Evolutionary conservation across 768 basidiomycete genomes (phyloP), one percentile per base, ranked within the genome.

Genomic region (Serendipita sp.): DNA sequence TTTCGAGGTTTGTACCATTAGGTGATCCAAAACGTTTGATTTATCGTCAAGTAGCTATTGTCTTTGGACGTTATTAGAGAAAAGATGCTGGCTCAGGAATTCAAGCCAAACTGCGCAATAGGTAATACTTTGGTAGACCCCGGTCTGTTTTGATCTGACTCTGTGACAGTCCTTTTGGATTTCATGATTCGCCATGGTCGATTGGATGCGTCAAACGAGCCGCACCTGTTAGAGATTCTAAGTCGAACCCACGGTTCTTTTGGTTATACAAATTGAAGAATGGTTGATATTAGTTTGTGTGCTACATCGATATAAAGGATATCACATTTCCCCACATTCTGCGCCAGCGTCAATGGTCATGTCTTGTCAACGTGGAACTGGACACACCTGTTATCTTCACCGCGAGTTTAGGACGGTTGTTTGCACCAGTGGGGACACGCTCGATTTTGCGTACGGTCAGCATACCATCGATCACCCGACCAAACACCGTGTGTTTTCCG

Each of bases 401-500:
- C 2, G 81, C 81, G 30, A 96, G 74, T 72, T 96, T 96, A 0
- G 93, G 92, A 63, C 91, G 76, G 71, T 91, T 94, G 73, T 93
- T 95, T 2, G 84, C 81, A 1, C 91, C 91, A 0, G 92, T 97
- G 7, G 93, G 83, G 0, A 97, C 91, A 68, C 93, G 91, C 76
- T 99, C 96, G 65, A 99, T 90, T 74, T 80, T 79, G 32, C 78
- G 68, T 4, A 79, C 72, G 3, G 75, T 76, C 60, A 80, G 73
- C 72, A 80, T 73, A 18, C 75, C 75, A 35, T 78, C 76, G 45
- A 72, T 64, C 52, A 65, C 65, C 73, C 71, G 85, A 3, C 92
- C 92, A 70, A 96, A 96, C 1, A 94, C 91, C 69, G 93, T 88
- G 72, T 95, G 92, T 73, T 94, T 91, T 68, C 85, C 90, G 72